Base-by-base conservation (phyloP, 768 basidiomycete species). In the Kwoniella europaea region DNA sequence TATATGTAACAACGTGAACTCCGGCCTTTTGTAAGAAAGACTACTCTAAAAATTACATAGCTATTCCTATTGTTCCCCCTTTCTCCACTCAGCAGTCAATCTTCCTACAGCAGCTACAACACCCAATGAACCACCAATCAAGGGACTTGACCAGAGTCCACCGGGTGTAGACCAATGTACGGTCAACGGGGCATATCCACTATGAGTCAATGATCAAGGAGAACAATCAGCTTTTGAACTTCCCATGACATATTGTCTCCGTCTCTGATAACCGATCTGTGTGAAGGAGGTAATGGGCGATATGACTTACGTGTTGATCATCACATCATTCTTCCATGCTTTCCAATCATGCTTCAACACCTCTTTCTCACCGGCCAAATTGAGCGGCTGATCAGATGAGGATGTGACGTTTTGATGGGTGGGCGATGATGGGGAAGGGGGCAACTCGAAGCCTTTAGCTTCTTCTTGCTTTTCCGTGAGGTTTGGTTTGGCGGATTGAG, bases 111-210 rank as follows among this genome's bases (percentile, higher is more conserved):
- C 79, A 13, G 78, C 79, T 2, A 76, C 46, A 0, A 72, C 69
- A 5, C 79, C 79, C 27, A 79, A 74, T 4, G 67, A 44, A n/a
- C 72, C 71, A 0, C 78, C 79, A 13, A 73, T 62, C 13, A 78
- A 62, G 2, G 80, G 77, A 42, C 63, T 72, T 7, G 73, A 35
- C 82, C 82, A 83, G 2, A 80, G 71, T 10, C 81, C 80, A 10
- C 75, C 74, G 10, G 71, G 72, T 0, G 79, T 75, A 3, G 79
- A 81, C 82, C 82, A 83, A 64, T 83, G 82, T 12, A 82, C 55
- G 4, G 82, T 83, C 35, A 83, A 64, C 2, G 82, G 82, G 2
- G 81, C 82, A 54, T 81, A 83, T 9, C 76, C 80, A 44, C 80
- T 83, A 53, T 10, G n/a, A 58, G n/a, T 10, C 22, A 12, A 46